Evolutionary conservation across 441 rosid genomes (phyloP).

Genomic region (Pelargonium myrrhifolium): DNA sequence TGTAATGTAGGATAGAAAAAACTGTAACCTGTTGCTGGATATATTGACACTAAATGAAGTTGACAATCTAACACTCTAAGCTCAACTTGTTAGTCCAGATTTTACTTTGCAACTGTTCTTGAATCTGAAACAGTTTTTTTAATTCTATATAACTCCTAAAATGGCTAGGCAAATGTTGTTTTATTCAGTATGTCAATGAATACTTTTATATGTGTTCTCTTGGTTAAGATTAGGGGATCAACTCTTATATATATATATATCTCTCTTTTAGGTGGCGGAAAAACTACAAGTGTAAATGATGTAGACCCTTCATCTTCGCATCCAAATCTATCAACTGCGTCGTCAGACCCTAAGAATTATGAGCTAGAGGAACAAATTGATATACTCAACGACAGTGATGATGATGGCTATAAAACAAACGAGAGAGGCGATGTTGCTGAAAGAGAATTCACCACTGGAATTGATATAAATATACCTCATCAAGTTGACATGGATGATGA

Average conservation of each 20-base stretch:
- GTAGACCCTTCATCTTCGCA: constrained; percentile 14
- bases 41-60: neutral
- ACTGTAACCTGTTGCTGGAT: too few species aligned
- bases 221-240: too few species aligned
- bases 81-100: neutral
- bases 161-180: neutral
- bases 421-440: constrained; percentile 19
- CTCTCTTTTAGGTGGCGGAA: constrained; percentile 18
- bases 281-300: constrained; percentile 24
- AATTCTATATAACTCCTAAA: too few species aligned
- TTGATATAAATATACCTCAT: constrained; percentile 52
- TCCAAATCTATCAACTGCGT: constrained; percentile 18
- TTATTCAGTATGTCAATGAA: neutral
- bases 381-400: constrained; percentile 29
- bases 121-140: neutral
- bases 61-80: neutral
- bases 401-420: constrained; percentile 16
- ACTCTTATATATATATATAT: neutral
- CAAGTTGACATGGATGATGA: constrained; percentile 41
- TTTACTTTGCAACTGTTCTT: neutral
- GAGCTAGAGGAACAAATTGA: constrained; percentile 47
- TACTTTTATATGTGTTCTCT: neutral
- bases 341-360: constrained; percentile 22
- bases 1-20: neutral
- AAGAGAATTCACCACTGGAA: constrained; percentile 28